These are phyloP conservation scores for Peronospora belbahrii DNA, from an alignment of 352 stramenopile genomes.

Conservation along the genomic window DNA sequence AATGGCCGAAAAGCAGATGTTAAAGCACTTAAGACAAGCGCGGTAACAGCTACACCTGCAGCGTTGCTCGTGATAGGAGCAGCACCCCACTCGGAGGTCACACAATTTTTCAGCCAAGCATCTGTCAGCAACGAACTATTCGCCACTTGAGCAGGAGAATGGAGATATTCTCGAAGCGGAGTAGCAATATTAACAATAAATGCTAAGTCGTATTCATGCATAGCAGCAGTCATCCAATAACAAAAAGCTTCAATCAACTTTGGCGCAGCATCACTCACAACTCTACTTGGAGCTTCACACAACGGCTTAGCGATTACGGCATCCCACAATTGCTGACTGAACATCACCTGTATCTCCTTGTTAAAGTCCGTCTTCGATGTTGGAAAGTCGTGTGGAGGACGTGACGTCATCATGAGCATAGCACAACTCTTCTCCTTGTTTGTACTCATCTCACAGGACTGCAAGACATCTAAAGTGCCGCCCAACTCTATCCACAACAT, in stretches of 20 bases:
- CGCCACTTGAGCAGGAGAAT: not conserved
- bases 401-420: not conserved
- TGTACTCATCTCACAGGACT: not conserved
- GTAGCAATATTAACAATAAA: constrained; percentile 29
- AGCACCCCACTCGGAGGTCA: not conserved
- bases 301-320: constrained; percentile 16
- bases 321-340: constrained; percentile 20
- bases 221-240: constrained; percentile 25
- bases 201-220: constrained; percentile 27
- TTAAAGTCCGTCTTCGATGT: constrained; percentile 11
- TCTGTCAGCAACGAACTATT: constrained; percentile 6
- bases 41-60: constrained; percentile 12
- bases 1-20: not conserved
- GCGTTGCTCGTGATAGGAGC: constrained; percentile 1
- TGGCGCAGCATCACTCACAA: not conserved
- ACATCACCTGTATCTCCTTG: constrained; percentile 18
- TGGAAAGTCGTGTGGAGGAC: constrained; percentile 10
- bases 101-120: constrained; percentile 13
- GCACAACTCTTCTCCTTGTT: not conserved
- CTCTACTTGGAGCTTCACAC: constrained; percentile 1
- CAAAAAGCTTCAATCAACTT: constrained; percentile 20
- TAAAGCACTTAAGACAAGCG: constrained; percentile 18
- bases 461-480: constrained; percentile 17
- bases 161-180: constrained; percentile 16
- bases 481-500: constrained; percentile 29